Conservation (phyloP, 148 eudicot genomes). For the Nepenthes mirabilis region DNA sequence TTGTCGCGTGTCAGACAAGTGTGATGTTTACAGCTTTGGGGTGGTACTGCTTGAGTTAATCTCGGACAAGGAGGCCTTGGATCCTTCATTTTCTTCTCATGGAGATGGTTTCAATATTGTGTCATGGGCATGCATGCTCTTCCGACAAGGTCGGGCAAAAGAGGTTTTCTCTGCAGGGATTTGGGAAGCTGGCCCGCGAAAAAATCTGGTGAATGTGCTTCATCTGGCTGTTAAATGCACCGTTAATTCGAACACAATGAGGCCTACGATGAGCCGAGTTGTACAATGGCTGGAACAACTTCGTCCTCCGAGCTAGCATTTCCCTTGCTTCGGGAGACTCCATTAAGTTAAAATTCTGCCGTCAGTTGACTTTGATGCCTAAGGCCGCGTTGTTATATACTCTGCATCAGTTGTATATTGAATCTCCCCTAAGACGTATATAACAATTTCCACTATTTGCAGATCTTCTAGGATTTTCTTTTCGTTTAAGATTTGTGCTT, state of each 20-base stretch:
- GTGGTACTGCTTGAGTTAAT: constrained; percentile 48
- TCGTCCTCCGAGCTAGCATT: not conserved
- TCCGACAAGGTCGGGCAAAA: constrained; percentile 25
- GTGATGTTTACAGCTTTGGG: constrained; percentile 59
- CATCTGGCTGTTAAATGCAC: constrained; percentile 43
- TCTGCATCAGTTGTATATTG: too few relatives aligned
- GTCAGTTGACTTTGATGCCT: too few relatives aligned
- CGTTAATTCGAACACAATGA: constrained; percentile 31
- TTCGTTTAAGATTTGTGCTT: not conserved
- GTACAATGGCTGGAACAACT: constrained; percentile 37
- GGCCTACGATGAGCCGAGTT: constrained; percentile 51
- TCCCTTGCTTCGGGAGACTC: too few relatives aligned
- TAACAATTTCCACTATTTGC: not conserved
- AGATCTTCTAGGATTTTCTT: not conserved
- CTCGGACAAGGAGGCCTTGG: constrained; percentile 46
- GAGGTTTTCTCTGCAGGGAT: constrained; percentile 35
- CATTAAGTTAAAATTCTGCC: too few relatives aligned
- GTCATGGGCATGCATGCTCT: constrained; percentile 40
- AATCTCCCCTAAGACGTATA: not conserved
- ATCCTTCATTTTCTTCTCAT: constrained; percentile 52
- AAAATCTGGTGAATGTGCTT: constrained; percentile 34
- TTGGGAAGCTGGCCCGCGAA: constrained; percentile 43
- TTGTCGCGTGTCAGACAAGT: constrained; percentile 54
- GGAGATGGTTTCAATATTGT: constrained; percentile 54
- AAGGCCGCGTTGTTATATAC: too few relatives aligned